Base-by-base conservation (phyloP, 306 rosid species). In the Malus orientalis region DNA sequence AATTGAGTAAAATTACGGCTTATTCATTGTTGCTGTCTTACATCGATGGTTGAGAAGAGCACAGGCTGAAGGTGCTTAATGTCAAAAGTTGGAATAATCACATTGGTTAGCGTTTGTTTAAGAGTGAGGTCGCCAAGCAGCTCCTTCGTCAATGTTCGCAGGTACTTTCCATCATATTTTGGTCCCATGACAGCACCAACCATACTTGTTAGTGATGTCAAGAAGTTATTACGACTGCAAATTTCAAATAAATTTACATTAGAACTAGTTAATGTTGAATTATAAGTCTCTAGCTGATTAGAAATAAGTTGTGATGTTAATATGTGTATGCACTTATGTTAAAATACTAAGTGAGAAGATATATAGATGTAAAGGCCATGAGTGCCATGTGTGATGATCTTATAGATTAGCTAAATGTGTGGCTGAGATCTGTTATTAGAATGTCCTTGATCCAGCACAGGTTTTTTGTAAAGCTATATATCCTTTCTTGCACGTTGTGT, bases 1-100 rank as follows among this genome's bases (percentile, higher is more conserved):
- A 49, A 4, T 49, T 49, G 20, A 49, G 66, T 61, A 61, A 61
- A 8, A 63, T 29, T 23, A 19, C 23, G 6, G 55, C 20, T 49
- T 49, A 6, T 47, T 13, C 6, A 29, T 66, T 27, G 11, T 15
- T 30, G n/a, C 3, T 42, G 4, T 23, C 38, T 18, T 78, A 86
- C 89, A 57, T 84, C 87, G 7, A 11, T 51, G 76, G 90, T 79
- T 13, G 74, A 68, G 78, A 84, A 86, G 72, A 86, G 63, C 67
- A 81, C 79, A 14, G 86, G 87, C 61, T 86, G 87, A 33, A 84
- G 88, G 18, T n/a, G 76, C 75, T 74, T 87, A 64, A 87, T 75
- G 8, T 87, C 85, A 57, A 79, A 87, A 20, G 83, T 69, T 11
- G 90, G 88, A 36, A 87, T 77, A 27, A 87, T 55, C 11, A 87